Evolutionary conservation across 176 grass and related monocot genomes (phyloP), one percentile per base, ranked within the genome.

Genomic region (Carex littledalei): DNA sequence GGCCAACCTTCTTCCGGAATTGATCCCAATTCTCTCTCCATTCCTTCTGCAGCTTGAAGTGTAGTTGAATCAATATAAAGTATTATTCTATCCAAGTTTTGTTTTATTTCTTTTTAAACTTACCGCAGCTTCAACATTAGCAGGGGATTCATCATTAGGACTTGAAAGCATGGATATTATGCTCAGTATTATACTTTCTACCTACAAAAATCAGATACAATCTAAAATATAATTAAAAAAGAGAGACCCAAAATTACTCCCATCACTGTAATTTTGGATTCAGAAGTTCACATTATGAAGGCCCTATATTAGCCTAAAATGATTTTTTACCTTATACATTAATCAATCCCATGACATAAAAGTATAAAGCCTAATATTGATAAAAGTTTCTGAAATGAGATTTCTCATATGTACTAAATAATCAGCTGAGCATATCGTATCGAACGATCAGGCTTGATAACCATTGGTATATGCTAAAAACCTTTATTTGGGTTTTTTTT

Each of bases 1-100:
- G 81, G 24, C 81, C 12, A 26, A 88, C 86, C 69, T 88, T 88
- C 81, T 88, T 88, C 70, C 76, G 84, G 86, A 88, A 88, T 49
- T 65, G 55, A 29, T 88, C 86, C 59, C 81, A 84, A 22, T 15
- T 64, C 17, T 88, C 81, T 69, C 86, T 88, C 81, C 86, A 88
- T 80, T 88, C 81, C 57, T 88, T 84, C 86, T 88, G 86, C 80
- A 88, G 59, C 18, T 21, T 22, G 29, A n/a, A 22, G 62, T 21
- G 7, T 84, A 43, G 18, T 61, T 16, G 22, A 65, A 45, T 8
- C 43, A 45, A 45, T 45, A 45, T 45, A 41, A 41, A 41, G 39
- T 41, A 41, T 41, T 41, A 8, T 45, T 45, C 43, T 45, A 45
- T 35, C 49, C 35, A 32, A 62, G 53, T 59, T 64, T 60, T 60